Conservation (phyloP, 257 asterid species). For the Solanum tarijense region DNA sequence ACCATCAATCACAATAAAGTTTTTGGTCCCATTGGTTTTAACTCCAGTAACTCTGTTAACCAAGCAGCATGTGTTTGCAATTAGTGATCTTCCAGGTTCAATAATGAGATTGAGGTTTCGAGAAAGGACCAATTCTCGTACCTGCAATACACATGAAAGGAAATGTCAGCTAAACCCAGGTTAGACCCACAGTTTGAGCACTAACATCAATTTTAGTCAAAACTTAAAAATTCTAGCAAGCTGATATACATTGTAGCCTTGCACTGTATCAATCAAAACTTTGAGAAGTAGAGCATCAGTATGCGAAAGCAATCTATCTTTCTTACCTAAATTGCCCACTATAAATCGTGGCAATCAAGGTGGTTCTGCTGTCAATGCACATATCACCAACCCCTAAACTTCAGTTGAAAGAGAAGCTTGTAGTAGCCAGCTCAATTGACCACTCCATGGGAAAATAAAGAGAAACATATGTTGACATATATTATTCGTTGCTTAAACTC, state of each 20-base stretch:
- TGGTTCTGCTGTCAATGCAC: not conserved
- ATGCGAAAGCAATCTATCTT: not conserved
- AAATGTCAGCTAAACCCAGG: not conserved
- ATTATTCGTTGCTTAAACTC: not conserved
- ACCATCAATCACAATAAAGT: conserved; percentile 87
- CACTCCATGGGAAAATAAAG: not conserved
- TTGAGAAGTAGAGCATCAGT: not conserved
- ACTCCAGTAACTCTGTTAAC: conserved; percentile 91
- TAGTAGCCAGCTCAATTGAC: not conserved
- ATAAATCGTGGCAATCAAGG: not conserved
- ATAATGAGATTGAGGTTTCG: conserved; percentile 81
- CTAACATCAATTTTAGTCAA: not conserved
- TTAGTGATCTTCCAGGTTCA: conserved; percentile 91
- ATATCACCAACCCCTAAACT: not conserved
- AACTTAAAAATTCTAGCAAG: not conserved
- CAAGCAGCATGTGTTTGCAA: conserved; percentile 94
- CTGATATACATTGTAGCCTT: not conserved
- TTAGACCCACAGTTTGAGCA: not conserved
- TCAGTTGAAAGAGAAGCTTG: not conserved
- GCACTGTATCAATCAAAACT: not conserved
- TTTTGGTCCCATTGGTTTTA: conserved; percentile 85
- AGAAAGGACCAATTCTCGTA: conserved; percentile 73
- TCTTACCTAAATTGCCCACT: not conserved
- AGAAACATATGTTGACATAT: not conserved
- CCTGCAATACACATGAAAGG: conserved; percentile 30